Conservation (phyloP, 306 rosid species). For the Potentilla sterilis region DNA sequence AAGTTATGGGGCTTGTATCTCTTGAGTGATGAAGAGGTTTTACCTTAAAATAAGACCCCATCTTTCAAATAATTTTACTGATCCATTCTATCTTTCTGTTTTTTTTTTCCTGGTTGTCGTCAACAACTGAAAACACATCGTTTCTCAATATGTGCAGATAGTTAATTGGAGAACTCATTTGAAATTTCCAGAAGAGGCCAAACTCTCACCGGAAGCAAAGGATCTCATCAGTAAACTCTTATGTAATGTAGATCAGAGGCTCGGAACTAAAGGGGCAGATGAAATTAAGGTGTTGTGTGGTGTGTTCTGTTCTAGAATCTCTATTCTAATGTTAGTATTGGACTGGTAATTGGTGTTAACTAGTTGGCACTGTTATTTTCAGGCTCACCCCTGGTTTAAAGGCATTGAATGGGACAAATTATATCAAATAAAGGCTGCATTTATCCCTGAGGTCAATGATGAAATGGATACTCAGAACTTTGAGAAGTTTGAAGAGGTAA, state of each 20-base stretch:
- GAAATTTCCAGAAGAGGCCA: conserved; percentile 98
- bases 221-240: conserved; percentile 83
- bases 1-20: not conserved
- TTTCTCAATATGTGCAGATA: conserved; percentile 58
- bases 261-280: conserved; percentile 95
- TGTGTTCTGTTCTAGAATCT: conserved; percentile 56
- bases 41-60: not conserved
- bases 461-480: conserved; percentile 98
- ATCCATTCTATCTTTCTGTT: conserved; percentile 1
- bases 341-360: conserved; percentile 32
- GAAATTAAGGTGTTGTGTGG: conserved; percentile 95
- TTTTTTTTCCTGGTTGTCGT: conserved; percentile 12
- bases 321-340: conserved; percentile 24
- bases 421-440: conserved; percentile 94
- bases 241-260: conserved; percentile 93
- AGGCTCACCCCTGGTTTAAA: conserved; percentile 97
- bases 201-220: conserved; percentile 85
- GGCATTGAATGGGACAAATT: conserved; percentile 88
- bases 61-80: not conserved
- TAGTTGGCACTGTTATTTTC: conserved; percentile 33
- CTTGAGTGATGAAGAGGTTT: not conserved
- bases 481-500: conserved; percentile 98
- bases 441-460: conserved; percentile 95
- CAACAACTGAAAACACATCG: conserved; percentile 10
- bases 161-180: conserved; percentile 95